Conservation (phyloP, 2,329 filamentous ascomycete species). For the Aspergillus luchuensis region DNA sequence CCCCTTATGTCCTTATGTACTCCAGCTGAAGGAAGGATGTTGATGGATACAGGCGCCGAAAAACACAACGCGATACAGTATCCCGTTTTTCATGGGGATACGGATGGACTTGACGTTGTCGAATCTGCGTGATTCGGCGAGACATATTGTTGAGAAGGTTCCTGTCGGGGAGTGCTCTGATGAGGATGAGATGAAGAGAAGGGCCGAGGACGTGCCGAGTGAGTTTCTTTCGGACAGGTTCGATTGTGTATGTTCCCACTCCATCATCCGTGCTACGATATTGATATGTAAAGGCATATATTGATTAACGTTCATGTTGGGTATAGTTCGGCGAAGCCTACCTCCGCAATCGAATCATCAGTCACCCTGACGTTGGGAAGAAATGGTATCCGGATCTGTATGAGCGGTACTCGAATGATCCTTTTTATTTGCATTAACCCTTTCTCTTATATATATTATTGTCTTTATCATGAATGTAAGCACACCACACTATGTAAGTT, state of each 20-base stretch:
- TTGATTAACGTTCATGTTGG: too few relatives aligned
- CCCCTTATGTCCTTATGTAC: not conserved
- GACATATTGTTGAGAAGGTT: conserved; percentile 34
- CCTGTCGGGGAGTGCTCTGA: conserved; percentile 14
- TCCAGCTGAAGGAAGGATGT: conserved; percentile 6
- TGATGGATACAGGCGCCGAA: conserved; percentile 33
- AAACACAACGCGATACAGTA: conserved; percentile 42
- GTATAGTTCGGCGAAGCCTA: conserved; percentile 40
- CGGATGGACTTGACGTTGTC: conserved; percentile 54
- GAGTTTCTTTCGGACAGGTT: conserved; percentile 40
- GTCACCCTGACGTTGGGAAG: conserved; percentile 40
- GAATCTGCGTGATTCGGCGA: conserved; percentile 33
- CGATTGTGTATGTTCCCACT: conserved; percentile 32
- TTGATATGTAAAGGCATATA: too few relatives aligned
- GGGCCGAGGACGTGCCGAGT: conserved; percentile 39
- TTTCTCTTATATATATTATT: too few relatives aligned
- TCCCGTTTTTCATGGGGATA: conserved; percentile 61
- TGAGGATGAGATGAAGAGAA: not conserved
- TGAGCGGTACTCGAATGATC: not conserved
- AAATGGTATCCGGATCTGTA: conserved; percentile 41
- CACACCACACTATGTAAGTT: not conserved
- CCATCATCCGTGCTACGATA: too few relatives aligned
- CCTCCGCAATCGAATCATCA: conserved; percentile 39
- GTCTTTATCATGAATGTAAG: not conserved
- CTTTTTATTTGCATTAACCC: too few relatives aligned